Conservation (phyloP, 2,329 filamentous ascomycete genomes). For the Trichoderma sp. region DNA sequence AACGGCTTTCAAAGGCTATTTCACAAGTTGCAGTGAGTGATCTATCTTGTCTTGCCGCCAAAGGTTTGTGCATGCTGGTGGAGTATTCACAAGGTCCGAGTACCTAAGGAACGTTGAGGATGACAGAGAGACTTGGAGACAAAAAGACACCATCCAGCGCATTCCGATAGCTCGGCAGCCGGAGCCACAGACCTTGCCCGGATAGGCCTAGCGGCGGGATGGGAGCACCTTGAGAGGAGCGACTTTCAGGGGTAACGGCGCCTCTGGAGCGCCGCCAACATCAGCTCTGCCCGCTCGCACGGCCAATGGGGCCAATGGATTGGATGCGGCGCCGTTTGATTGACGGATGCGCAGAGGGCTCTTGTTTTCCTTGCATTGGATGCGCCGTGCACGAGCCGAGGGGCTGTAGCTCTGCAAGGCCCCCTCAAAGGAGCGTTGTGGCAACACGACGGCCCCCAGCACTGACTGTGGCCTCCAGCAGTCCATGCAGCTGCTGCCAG, state of each 20-base stretch:
- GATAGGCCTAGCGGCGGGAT: constrained; percentile 27
- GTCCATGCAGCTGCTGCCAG: neutral
- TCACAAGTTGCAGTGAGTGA: too few species aligned
- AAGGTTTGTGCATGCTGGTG: neutral
- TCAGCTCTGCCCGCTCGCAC: neutral
- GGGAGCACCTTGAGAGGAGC: neutral
- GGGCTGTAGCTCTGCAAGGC: constrained; percentile 16
- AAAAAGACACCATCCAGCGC: neutral
- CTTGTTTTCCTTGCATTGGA: constrained; percentile 24
- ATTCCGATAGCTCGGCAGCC: constrained; percentile 25
- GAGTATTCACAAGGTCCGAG: constrained; percentile 5
- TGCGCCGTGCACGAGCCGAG: constrained; percentile 14
- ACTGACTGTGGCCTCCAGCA: too few species aligned
- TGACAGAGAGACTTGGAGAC: too few species aligned
- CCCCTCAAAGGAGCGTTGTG: neutral
- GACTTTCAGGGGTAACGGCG: constrained; percentile 27
- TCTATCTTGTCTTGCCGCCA: too few species aligned
- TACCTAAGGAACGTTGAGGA: neutral
- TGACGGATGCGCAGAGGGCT: constrained; percentile 2
- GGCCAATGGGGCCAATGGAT: neutral
- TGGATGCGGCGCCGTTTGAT: neutral
- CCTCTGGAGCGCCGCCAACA: constrained; percentile 2
- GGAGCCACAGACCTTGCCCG: constrained; percentile 11
- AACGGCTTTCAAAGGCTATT: too few species aligned
- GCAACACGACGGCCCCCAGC: neutral